These are phyloP conservation scores for Vitis cinerea DNA, from an alignment of 164 flowering plant species.

Conservation along the genomic window DNA sequence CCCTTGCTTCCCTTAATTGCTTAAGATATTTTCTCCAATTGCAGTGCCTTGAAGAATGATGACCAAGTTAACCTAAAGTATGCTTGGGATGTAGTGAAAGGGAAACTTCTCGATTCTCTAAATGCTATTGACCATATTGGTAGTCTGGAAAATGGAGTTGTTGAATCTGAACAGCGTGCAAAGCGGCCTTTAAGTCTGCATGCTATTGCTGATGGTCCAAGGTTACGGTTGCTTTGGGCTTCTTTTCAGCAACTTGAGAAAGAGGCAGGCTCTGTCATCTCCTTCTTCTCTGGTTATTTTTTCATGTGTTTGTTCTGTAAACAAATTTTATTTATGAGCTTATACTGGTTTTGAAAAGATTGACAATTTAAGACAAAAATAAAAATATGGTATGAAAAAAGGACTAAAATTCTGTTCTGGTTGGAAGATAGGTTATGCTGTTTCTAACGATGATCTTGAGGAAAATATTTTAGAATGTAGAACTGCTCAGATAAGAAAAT, in stretches of 20 bases:
- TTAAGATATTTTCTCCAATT: slow-evolving; percentile 16
- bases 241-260: slow-evolving; percentile 68
- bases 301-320: background rate
- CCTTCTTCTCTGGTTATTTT: slow-evolving; percentile 7
- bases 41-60: slow-evolving; percentile 45
- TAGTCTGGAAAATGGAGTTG: slow-evolving; percentile 29
- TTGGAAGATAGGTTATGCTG: no score
- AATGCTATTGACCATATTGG: slow-evolving; percentile 39
- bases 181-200: slow-evolving; percentile 62
- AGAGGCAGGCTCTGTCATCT: slow-evolving; percentile 60
- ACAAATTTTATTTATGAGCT: background rate
- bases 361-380: no score
- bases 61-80: slow-evolving; percentile 30
- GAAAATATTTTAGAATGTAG: background rate
- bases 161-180: slow-evolving; percentile 32
- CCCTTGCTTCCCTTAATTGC: slow-evolving; percentile 9
- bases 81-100: slow-evolving; percentile 69
- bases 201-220: slow-evolving; percentile 74
- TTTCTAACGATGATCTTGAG: background rate
- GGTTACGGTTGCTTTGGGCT: slow-evolving; percentile 75
- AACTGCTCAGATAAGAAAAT: background rate
- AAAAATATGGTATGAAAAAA: no score
- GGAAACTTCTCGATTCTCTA: slow-evolving; percentile 66
- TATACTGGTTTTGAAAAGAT: background rate
- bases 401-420: no score